Base-by-base conservation (phyloP, 306 rosid genomes). In the Vigna mungo region DNA sequence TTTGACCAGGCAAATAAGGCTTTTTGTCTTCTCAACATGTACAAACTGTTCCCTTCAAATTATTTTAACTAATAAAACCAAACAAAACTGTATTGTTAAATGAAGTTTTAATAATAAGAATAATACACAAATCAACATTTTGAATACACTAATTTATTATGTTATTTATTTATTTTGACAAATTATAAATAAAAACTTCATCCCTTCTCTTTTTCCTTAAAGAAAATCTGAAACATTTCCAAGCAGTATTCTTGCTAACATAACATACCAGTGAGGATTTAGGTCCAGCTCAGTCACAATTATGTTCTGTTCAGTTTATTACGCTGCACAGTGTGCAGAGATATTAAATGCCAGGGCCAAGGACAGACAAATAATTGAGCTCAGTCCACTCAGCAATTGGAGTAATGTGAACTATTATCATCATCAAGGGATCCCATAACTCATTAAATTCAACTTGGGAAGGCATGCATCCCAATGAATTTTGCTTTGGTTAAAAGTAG, bases 381-480 rank as follows among this genome's bases (percentile, higher is more conserved):
- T 47, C 25, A 67, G 37, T 12, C 72, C 72, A 23, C 41, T 25
- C 47, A 41, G 17, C 13, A 67, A 13, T 46, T 2, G 11, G 47
- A 37, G 18, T 65, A 4, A 20, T 1, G 52, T 41, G 32, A 37
- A 60, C 32, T 49, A 49, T 25, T 36, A 48, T 62, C 37, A 2
- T 25, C 44, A 9, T 2, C 46, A 27, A 37, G 48, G 25, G 44
- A 56, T 65, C 25, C 27, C 43, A 56, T 17, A 53, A 56, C 60
- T 64, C 30, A 49, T 9, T 9, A 47, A 63, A 62, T 52, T 64
- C 73, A 37, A 37, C 70, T 9, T 0, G 7, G 37, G 20, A 10
- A 44, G 37, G 53, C n/a, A 32, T 49, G 54, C 72, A 64, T 66
- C 51, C 47, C 49, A 63, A 18, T 64, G 36, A 47, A 47, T 25